A percentile compares a stretch with the other conserved stretches of the same genome.
Conservation (phyloP, 345 rosid species). For the Noccaea bulbosa region DNA sequence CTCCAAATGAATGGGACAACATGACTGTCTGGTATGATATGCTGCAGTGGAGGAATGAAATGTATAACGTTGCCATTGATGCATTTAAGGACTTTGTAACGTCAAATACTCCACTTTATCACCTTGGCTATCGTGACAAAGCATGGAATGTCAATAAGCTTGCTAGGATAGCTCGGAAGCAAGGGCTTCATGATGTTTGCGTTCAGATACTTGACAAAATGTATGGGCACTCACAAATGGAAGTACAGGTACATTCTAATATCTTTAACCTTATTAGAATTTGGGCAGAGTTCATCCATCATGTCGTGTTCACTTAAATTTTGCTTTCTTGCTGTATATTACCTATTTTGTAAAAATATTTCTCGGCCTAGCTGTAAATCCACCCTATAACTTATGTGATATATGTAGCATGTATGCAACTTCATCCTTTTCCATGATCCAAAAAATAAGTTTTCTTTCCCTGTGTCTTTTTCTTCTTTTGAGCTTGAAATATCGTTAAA, state of each 20-base stretch:
- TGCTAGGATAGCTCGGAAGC: constrained; percentile 93
- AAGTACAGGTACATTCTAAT: constrained; percentile 77
- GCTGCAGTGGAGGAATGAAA: constrained; percentile 98
- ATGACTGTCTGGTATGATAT: constrained; percentile 96
- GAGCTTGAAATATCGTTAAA: constrained; percentile 11
- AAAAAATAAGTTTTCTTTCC: constrained; percentile 4
- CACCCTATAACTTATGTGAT: background rate
- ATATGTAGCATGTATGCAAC: constrained; percentile 18
- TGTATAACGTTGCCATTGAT: constrained; percentile 85
- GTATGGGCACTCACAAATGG: constrained; percentile 88
- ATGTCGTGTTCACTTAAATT: constrained; percentile 5
- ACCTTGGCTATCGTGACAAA: constrained; percentile 96
- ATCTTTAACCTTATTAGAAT: constrained; percentile 24
- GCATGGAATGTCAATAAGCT: constrained; percentile 99
- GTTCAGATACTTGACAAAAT: constrained; percentile 60
- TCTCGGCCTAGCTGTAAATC: background rate
- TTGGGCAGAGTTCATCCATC: constrained; percentile 14
- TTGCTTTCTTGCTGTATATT: constrained; percentile 10
- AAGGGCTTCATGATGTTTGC: constrained; percentile 93
- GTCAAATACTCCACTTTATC: constrained; percentile 83
- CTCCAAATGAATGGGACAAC: constrained; percentile 96
- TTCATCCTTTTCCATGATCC: constrained; percentile 23
- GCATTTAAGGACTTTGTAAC: constrained; percentile 80
- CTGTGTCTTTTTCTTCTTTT: constrained; percentile 12
- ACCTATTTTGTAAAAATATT: background rate